Evolutionary conservation across 345 rosid genomes (phyloP).

Genomic region (Populus davidiana): DNA sequence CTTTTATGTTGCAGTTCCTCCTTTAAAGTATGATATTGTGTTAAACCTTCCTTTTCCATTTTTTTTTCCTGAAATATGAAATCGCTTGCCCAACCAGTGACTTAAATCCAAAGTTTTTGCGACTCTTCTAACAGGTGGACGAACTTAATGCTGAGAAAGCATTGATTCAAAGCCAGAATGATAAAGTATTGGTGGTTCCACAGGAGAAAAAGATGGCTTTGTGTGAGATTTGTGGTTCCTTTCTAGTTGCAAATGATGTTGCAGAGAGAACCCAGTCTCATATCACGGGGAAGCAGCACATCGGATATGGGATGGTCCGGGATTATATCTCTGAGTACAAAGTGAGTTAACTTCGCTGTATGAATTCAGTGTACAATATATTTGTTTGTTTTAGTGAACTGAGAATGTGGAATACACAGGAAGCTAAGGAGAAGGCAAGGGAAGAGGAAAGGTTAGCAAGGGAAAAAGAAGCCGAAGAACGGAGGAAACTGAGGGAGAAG

Average conservation of each 20-base stretch:
- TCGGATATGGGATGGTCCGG: slow-evolving; percentile 96
- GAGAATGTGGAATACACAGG: slow-evolving; percentile 34
- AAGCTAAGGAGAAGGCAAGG: slow-evolving; percentile 74
- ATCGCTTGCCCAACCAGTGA: not conserved
- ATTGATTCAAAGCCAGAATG: slow-evolving; percentile 66
- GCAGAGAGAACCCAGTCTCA: slow-evolving; percentile 97
- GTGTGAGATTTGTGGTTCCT: slow-evolving; percentile 97
- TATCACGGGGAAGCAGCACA: slow-evolving; percentile 92
- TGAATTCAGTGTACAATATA: slow-evolving; percentile 1
- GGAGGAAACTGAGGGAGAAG: slow-evolving; percentile 66
- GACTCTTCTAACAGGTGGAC: slow-evolving; percentile 60
- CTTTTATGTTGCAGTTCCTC: not conserved
- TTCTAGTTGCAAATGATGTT: slow-evolving; percentile 94
- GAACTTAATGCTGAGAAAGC: slow-evolving; percentile 73
- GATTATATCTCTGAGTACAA: slow-evolving; percentile 78
- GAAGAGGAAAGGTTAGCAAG: slow-evolving; percentile 74
- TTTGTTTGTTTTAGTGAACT: slow-evolving; percentile 10
- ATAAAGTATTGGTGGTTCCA: slow-evolving; percentile 65
- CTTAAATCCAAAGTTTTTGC: not conserved
- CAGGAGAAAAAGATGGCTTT: slow-evolving; percentile 98
- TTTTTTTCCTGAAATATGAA: not conserved
- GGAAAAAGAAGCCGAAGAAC: slow-evolving; percentile 86
- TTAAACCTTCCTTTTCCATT: not conserved
- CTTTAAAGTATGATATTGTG: not conserved
- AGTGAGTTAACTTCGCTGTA: slow-evolving; percentile 37